A percentile compares a stretch with the other conserved stretches of the same genome.
Evolutionary conservation across 2,329 filamentous ascomycete species (phyloP).

Genomic region (Epichloe sylvatica): DNA sequence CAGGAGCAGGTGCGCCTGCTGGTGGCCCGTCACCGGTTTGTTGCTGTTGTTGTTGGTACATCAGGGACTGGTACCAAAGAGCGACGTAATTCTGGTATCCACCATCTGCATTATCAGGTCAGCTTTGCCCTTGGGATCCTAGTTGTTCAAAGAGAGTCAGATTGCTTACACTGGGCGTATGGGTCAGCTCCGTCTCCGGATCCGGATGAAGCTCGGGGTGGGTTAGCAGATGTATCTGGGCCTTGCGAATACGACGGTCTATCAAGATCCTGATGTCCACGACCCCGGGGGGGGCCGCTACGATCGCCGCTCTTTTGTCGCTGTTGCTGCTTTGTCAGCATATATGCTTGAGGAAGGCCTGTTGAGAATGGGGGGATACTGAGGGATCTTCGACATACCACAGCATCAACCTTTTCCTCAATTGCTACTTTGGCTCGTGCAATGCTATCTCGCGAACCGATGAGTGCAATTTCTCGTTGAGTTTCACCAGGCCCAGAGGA

Average conservation of each 20-base stretch:
- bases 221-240: constrained; percentile 28
- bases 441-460: constrained; percentile 66
- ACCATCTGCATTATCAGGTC: constrained; percentile 40
- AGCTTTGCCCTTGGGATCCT: constrained; percentile 1
- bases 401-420: constrained; percentile 82
- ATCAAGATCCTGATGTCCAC: constrained; percentile 39
- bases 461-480: constrained; percentile 74
- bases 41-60: constrained; percentile 29
- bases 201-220: constrained; percentile 30
- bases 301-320: constrained; percentile 39
- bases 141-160: neutral
- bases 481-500: constrained; percentile 63
- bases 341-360: neutral
- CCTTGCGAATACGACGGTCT: constrained; percentile 38
- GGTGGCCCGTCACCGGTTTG: constrained; percentile 24
- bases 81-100: constrained; percentile 70
- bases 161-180: constrained; percentile 56
- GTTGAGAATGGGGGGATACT: too few species aligned
- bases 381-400: constrained; percentile 41
- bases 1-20: constrained; percentile 22
- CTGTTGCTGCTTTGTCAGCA: constrained; percentile 16
- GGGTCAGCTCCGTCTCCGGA: constrained; percentile 46
- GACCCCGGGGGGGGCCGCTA: constrained; percentile 26
- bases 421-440: constrained; percentile 70
- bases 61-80: constrained; percentile 63